phyloP scores from a whole-genome alignment of 2,329 filamentous ascomycete species.

The Zelopaecilomyces penicillatus region DNA sequence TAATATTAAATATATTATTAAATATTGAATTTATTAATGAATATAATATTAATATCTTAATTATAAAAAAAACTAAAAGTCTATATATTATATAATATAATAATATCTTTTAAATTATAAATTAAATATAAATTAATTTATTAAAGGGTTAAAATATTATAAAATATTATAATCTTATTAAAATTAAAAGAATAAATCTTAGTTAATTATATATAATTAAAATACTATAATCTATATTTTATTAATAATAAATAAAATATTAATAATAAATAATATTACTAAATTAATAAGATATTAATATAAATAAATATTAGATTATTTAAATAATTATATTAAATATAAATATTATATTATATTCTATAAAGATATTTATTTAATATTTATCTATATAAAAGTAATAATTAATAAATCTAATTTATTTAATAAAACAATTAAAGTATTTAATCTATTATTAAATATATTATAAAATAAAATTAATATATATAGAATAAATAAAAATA shows the following conservation, averaged over 20 bases:
- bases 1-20: neutral
- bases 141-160: conserved; percentile 1
- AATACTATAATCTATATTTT: too few species aligned
- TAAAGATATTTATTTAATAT: neutral
- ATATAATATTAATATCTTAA: too few species aligned
- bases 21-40: neutral
- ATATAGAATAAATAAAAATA: too few species aligned
- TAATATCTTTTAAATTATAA: neutral
- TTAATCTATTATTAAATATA: too few species aligned
- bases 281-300: too few species aligned
- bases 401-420: neutral
- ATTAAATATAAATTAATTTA: neutral
- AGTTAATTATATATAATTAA: neutral
- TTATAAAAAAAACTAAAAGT: neutral
- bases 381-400: neutral
- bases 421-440: too few species aligned
- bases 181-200: conserved; percentile 4
- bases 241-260: neutral
- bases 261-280: neutral
- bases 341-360: too few species aligned
- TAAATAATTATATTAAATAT: too few species aligned
- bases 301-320: too few species aligned
- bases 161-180: neutral
- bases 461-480: too few species aligned
- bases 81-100: neutral